Evolutionary conservation across 2,329 filamentous ascomycete genomes (phyloP).

Genomic region (Aspergillus novofumigatus): DNA sequence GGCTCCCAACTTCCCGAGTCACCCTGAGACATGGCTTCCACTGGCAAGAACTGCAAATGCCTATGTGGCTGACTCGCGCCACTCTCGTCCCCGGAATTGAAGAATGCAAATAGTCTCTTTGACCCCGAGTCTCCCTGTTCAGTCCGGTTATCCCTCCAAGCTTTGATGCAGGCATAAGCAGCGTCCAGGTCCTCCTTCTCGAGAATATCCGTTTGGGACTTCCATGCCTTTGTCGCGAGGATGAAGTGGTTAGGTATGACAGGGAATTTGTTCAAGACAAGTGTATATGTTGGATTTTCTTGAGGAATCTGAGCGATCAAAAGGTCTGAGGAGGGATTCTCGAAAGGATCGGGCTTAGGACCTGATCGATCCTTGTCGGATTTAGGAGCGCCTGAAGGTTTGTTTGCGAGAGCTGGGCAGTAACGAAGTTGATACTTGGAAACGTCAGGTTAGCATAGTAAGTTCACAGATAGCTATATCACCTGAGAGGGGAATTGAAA

Average conservation of each 20-base stretch:
- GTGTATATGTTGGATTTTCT: constrained; percentile 31
- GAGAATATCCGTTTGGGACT: constrained; percentile 41
- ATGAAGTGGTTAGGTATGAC: constrained; percentile 49
- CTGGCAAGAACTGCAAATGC: constrained; percentile 46
- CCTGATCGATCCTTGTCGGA: constrained; percentile 13
- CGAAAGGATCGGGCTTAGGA: constrained; percentile 42
- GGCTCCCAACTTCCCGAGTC: constrained; percentile 41
- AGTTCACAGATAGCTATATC: neutral
- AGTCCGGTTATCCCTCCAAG: constrained; percentile 29
- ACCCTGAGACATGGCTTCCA: constrained; percentile 41
- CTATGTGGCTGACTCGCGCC: constrained; percentile 47
- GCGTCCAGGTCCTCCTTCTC: constrained; percentile 40
- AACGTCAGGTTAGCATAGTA: neutral
- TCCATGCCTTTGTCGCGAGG: constrained; percentile 43
- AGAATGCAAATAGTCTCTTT: constrained; percentile 44
- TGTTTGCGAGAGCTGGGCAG: constrained; percentile 46
- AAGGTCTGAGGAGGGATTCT: constrained; percentile 40
- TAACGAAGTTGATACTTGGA: constrained; percentile 46
- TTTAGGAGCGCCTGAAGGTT: constrained; percentile 30
- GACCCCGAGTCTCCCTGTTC: constrained; percentile 1
- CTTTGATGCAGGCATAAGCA: constrained; percentile 39
- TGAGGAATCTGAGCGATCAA: constrained; percentile 39
- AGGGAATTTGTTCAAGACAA: constrained; percentile 48
- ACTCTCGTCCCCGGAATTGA: constrained; percentile 47
- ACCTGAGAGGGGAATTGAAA: neutral